Evolutionary conservation across 768 basidiomycete species (phyloP).

Genomic region (Mycena leptocephala): DNA sequence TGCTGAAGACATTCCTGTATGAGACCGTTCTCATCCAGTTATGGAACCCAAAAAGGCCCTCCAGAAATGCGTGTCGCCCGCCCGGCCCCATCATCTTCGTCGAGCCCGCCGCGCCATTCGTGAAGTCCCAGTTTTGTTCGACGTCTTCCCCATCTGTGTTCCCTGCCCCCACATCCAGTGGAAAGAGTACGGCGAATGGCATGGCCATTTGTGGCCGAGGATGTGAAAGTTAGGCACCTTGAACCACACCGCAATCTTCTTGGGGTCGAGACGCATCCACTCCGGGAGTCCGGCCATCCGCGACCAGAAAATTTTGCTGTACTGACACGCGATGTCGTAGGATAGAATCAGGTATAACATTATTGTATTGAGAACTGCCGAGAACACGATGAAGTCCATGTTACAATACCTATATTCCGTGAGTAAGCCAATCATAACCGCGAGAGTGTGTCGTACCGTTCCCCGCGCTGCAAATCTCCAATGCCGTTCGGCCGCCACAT

Average conservation of each 20-base stretch:
- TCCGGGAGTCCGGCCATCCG: conserved; percentile 11
- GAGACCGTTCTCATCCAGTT: not conserved
- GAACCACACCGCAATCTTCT: not conserved
- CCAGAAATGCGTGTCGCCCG: not conserved
- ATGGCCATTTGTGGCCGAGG: conserved; percentile 27
- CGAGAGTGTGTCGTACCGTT: not conserved
- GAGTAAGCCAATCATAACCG: not conserved
- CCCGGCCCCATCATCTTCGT: conserved; percentile 41
- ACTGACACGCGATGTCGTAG: conserved; percentile 45
- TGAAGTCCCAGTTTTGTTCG: too few species aligned
- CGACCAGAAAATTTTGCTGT: conserved; percentile 24
- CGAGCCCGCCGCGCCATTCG: too few species aligned
- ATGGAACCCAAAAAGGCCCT: not conserved
- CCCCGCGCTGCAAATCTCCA: not conserved
- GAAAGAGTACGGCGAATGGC: conserved; percentile 31
- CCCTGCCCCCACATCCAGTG: too few species aligned
- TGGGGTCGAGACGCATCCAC: not conserved
- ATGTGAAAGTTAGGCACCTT: conserved; percentile 44
- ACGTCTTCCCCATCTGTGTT: too few species aligned
- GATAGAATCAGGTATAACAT: conserved; percentile 25
- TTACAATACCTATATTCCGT: not conserved
- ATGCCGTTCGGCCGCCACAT: conserved; percentile 29
- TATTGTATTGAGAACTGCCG: not conserved
- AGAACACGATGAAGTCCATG: conserved; percentile 16
- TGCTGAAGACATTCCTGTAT: not conserved